phyloP scores from a whole-genome alignment of 1,284 basidiomycete species.

The Cerrena zonata region DNA sequence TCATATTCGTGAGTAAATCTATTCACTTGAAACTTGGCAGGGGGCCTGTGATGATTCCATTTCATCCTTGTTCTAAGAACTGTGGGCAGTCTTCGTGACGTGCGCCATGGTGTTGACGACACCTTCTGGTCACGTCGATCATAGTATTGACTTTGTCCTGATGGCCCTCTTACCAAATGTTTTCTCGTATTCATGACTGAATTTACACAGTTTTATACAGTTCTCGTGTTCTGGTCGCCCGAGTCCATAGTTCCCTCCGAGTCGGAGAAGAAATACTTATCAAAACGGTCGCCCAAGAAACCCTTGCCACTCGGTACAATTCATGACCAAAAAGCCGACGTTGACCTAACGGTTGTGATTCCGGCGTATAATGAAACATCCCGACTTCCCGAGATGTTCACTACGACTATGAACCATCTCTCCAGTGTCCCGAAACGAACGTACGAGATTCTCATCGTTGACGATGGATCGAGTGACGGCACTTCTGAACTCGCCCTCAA shows the following conservation, averaged over 20 bases:
- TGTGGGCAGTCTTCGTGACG: constrained; percentile 43
- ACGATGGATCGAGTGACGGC: constrained; percentile 81
- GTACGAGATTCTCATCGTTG: constrained; percentile 81
- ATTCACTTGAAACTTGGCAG: background rate
- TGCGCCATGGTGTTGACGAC: constrained; percentile 65
- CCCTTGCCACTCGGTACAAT: constrained; percentile 51
- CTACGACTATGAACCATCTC: constrained; percentile 62
- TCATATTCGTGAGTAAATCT: constrained; percentile 21
- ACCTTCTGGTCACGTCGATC: constrained; percentile 40
- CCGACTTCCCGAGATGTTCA: constrained; percentile 79
- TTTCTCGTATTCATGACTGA: constrained; percentile 14
- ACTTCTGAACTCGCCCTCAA: constrained; percentile 65
- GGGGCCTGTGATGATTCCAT: constrained; percentile 51
- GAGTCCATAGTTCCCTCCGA: constrained; percentile 53
- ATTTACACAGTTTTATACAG: constrained; percentile 49
- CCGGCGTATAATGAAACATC: constrained; percentile 87
- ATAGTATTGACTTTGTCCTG: constrained; percentile 9
- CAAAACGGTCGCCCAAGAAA: constrained; percentile 42
- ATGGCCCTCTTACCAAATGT: constrained; percentile 6
- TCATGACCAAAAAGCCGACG: constrained; percentile 39
- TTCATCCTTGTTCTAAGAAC: constrained; percentile 91
- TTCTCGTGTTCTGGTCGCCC: constrained; percentile 65
- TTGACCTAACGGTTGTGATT: constrained; percentile 76
- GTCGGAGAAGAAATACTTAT: constrained; percentile 64
- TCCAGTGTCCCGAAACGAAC: constrained; percentile 32